phyloP scores from a whole-genome alignment of 805 yeast genomes.

The Tanozyma kutaoensis region DNA sequence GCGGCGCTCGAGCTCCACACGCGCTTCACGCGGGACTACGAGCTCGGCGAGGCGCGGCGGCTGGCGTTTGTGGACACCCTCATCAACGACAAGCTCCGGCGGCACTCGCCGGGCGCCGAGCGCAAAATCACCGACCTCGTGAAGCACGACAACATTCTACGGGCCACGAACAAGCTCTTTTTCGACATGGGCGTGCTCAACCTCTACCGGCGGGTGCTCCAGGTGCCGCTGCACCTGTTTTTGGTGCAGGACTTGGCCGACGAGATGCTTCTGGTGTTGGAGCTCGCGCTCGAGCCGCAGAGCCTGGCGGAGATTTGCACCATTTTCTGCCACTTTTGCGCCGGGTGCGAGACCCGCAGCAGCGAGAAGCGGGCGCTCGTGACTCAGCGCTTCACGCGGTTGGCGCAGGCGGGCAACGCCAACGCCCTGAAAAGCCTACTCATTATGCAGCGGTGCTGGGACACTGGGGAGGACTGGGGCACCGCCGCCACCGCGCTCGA shows the following conservation, averaged over 20 bases:
- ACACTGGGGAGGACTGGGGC: conserved; percentile 37
- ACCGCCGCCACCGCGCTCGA: conserved; percentile 27
- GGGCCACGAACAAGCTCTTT: conserved; percentile 39
- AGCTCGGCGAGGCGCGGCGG: conserved; percentile 3
- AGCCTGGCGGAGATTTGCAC: conserved; percentile 43
- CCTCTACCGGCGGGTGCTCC: conserved; percentile 41
- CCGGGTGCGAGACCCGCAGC: conserved; percentile 40
- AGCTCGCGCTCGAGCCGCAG: conserved; percentile 26
- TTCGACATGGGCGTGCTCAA: conserved; percentile 42
- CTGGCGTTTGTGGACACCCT: too few species aligned
- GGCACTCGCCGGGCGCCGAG: too few species aligned
- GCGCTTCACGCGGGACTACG: conserved; percentile 3
- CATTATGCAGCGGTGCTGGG: conserved; percentile 43
- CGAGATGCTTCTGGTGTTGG: conserved; percentile 23
- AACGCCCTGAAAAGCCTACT: conserved; percentile 31
- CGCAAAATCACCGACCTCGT: conserved; percentile 9
- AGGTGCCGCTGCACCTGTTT: conserved; percentile 29
- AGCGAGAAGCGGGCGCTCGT: conserved; percentile 26
- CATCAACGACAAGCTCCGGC: too few species aligned
- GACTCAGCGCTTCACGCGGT: conserved; percentile 21
- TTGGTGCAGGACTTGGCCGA: conserved; percentile 34
- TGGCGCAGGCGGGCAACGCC: conserved; percentile 29
- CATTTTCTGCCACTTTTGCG: conserved; percentile 40
- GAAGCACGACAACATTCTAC: conserved; percentile 18
- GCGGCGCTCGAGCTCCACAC: conserved; percentile 23